Percentiles rank a stretch among this genome's conserved stretches.
Evolutionary conservation across 208 protist species (phyloP).

Genomic region (Naegleria fowleri): DNA sequence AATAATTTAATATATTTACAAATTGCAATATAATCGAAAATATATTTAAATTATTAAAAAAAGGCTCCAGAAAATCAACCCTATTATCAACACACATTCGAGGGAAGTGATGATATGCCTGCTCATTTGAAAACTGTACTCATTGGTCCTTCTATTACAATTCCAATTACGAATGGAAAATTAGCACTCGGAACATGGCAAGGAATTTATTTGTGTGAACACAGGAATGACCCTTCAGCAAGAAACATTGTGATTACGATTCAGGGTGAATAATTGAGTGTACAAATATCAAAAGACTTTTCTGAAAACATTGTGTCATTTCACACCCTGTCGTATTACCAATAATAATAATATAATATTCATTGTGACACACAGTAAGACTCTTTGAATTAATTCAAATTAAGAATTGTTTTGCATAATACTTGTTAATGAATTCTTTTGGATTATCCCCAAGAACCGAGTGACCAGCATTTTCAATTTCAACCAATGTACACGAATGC

Average conservation of each 20-base stretch:
- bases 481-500: not conserved
- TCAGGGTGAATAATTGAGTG: not conserved
- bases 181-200: constrained; percentile 49
- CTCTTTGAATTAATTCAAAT: too few relatives aligned
- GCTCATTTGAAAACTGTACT: constrained; percentile 45
- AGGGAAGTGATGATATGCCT: constrained; percentile 48
- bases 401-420: not conserved
- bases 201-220: constrained; percentile 40
- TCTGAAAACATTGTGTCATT: too few relatives aligned
- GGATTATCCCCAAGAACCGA: not conserved
- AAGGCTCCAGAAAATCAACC: constrained; percentile 35
- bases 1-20: too few relatives aligned
- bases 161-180: constrained; percentile 46
- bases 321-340: too few relatives aligned
- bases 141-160: constrained; percentile 38
- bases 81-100: constrained; percentile 40
- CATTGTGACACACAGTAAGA: too few relatives aligned
- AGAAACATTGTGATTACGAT: constrained; percentile 1
- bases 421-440: not conserved
- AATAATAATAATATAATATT: too few relatives aligned
- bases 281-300: too few relatives aligned
- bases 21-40: too few relatives aligned
- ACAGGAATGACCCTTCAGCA: not conserved
- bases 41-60: too few relatives aligned
- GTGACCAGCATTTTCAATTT: not conserved